Evolutionary conservation across 2,329 filamentous ascomycete species (phyloP).

Genomic region (Phyllosticta citribraziliensis): DNA sequence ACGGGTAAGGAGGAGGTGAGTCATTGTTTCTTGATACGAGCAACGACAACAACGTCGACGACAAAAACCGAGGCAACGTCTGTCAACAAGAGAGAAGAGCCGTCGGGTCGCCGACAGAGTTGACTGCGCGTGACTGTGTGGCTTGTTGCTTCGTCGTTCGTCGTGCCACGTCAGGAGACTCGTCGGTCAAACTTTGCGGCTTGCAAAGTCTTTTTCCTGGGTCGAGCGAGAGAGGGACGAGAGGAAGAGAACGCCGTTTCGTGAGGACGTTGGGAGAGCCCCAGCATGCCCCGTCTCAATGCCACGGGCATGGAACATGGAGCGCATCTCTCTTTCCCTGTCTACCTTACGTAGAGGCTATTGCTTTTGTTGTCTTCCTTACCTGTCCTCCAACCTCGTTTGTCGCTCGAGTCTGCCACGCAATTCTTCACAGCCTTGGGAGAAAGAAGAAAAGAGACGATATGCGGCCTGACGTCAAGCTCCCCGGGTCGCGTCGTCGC

Average conservation of each 20-base stretch:
- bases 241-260: too few species aligned
- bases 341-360: too few species aligned
- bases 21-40: too few species aligned
- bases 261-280: neutral
- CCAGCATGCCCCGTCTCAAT: neutral
- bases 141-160: neutral
- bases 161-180: neutral
- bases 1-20: too few species aligned
- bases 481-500: neutral
- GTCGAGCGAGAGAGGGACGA: too few species aligned
- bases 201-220: neutral
- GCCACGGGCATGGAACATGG: too few species aligned
- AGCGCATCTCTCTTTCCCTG: too few species aligned
- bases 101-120: neutral
- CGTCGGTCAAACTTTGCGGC: neutral
- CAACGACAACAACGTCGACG: neutral
- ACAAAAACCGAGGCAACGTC: neutral
- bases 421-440: neutral
- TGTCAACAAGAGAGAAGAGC: neutral
- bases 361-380: too few species aligned
- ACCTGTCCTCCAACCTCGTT: too few species aligned
- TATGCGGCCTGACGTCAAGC: neutral
- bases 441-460: neutral
- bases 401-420: neutral
- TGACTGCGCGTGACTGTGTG: neutral